Base-by-base conservation (phyloP, 192 early-diverging fungal genomes). In the Powellomyces hirtus region DNA sequence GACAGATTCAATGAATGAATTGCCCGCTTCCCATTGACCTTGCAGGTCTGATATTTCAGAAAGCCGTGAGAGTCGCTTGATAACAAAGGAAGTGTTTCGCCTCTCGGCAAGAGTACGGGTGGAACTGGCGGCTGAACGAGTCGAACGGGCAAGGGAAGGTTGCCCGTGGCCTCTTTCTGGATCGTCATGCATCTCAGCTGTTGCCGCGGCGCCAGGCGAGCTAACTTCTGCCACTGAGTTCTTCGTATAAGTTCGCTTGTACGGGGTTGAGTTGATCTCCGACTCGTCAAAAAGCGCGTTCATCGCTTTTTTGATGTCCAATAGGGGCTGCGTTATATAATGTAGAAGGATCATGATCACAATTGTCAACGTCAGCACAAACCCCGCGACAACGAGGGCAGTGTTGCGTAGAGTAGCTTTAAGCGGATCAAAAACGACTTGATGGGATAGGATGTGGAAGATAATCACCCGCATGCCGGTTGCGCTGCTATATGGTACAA, bases 31-130 rank as follows among this genome's bases (percentile, higher is more conserved):
- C 18, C 16, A 56, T 31, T 5, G 5, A 56, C 53, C 16, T 34
- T 56, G 53, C 31, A 56, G 31, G 6, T 56, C 53, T 3, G 53
- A 56, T 5, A 56, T 56, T 34, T 56, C 53, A 16, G 53, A 33
- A 16, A 56, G 53, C 53, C 53, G 53, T 29, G 53, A 56, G 5
- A 56, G 53, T 16, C 33, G 24, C 31, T 56, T 56, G 4, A 56
- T 5, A 7, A n/a, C n/a, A n/a, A n/a, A n/a, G n/a, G n/a, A n/a
- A n/a, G n/a, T n/a, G n/a, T n/a, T n/a, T n/a, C n/a, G n/a, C n/a
- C n/a, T n/a, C n/a, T n/a, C n/a, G n/a, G n/a, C n/a, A n/a, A n/a
- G n/a, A n/a, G n/a, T n/a, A n/a, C n/a, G n/a, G n/a, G n/a, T n/a
- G n/a, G n/a, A n/a, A n/a, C n/a, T n/a, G n/a, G n/a, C n/a, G n/a